Conservation (phyloP, 306 rosid species). For the Phaseolus lunatus region DNA sequence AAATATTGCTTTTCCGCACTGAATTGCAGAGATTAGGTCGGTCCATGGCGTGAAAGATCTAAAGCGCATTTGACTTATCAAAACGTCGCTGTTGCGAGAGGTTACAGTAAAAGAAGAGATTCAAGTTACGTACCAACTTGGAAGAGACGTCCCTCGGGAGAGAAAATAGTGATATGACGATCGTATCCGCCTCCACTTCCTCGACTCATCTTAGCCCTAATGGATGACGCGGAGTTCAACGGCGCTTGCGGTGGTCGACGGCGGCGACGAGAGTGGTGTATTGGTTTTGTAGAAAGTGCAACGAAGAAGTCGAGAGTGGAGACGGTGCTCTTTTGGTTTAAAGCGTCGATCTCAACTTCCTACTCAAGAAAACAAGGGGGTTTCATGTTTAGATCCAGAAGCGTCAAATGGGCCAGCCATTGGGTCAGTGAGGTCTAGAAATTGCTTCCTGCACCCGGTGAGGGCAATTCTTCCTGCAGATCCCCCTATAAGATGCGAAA, state of each 20-base stretch:
- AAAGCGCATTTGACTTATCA: background rate
- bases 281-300: background rate
- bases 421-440: background rate
- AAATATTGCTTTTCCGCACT: background rate
- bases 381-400: background rate
- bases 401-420: background rate
- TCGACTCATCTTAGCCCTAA: conserved; percentile 58
- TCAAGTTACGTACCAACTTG: conserved; percentile 59
- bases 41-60: background rate
- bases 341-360: conserved; percentile 17
- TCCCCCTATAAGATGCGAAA: too few species aligned
- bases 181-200: conserved; percentile 99
- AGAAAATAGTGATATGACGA: conserved; percentile 98
- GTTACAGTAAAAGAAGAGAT: background rate
- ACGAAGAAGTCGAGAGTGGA: background rate
- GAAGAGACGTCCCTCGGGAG: conserved; percentile 97
- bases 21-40: background rate
- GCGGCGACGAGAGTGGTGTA: conserved; percentile 20
- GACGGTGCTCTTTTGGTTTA: background rate
- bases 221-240: background rate
- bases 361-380: conserved; percentile 18
- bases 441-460: too few species aligned
- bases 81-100: background rate
- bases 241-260: conserved; percentile 29
- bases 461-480: too few species aligned